Conservation (phyloP, 176 grass and related monocot species). For the Guadua angustifolia region DNA sequence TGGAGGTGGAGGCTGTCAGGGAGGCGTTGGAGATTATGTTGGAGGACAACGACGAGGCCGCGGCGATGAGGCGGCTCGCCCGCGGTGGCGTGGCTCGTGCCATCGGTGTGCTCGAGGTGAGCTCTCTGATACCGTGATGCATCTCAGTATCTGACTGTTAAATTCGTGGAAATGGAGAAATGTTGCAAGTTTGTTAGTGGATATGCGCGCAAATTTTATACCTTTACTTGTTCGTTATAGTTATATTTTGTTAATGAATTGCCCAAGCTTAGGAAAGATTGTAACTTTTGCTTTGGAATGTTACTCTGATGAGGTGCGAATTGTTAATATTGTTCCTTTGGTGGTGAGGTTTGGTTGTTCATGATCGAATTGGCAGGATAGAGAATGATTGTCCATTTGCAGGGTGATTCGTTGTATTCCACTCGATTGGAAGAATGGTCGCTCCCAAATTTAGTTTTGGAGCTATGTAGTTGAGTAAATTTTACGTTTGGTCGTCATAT, state of each 20-base stretch:
- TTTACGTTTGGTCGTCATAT: background rate
- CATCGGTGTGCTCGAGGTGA: slow-evolving; percentile 81
- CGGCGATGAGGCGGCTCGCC: slow-evolving; percentile 55
- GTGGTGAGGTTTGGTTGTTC: background rate
- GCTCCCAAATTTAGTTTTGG: slow-evolving; percentile 8
- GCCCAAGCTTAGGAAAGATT: background rate
- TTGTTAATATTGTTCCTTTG: background rate
- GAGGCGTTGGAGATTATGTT: slow-evolving; percentile 82
- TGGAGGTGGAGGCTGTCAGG: slow-evolving; percentile 69
- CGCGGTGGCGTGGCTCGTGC: slow-evolving; percentile 59
- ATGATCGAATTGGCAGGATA: slow-evolving; percentile 5
- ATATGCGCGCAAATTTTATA: slow-evolving; percentile 3
- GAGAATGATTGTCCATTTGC: background rate
- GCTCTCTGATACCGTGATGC: slow-evolving; percentile 11
- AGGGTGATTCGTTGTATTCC: background rate
- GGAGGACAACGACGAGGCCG: slow-evolving; percentile 41
- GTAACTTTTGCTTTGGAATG: background rate
- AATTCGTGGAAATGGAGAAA: background rate
- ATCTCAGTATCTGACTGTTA: background rate
- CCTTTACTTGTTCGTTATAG: background rate
- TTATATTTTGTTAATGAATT: slow-evolving; percentile 17
- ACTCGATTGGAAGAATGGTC: background rate
- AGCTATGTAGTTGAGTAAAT: background rate
- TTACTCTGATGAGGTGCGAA: background rate
- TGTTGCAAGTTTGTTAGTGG: background rate